Conservation (phyloP, 2,329 filamentous ascomycete species). For the Lachnellula arida region DNA sequence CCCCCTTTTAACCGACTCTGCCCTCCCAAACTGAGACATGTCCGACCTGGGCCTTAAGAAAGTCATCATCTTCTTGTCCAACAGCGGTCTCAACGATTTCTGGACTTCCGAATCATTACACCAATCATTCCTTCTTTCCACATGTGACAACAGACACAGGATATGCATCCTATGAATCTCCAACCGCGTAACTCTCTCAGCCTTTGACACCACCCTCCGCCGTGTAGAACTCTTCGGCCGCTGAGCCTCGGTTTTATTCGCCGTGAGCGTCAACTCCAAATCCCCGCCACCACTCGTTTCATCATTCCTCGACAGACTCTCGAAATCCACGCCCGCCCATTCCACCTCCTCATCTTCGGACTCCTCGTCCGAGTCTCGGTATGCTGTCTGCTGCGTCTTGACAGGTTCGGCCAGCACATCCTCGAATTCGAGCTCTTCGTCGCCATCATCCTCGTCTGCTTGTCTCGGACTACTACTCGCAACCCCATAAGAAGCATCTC, state of each 20-base stretch:
- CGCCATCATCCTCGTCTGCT: conserved; percentile 18
- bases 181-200: conserved; percentile 54
- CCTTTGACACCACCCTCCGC: conserved; percentile 48
- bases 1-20: conserved; percentile 73
- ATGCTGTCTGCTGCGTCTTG: conserved; percentile 33
- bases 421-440: conserved; percentile 29
- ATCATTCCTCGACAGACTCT: conserved; percentile 27
- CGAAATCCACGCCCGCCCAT: conserved; percentile 57
- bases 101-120: conserved; percentile 75
- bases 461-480: conserved; percentile 14
- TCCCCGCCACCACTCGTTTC: conserved; percentile 15
- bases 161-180: conserved; percentile 85
- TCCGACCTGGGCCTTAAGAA: conserved; percentile 65
- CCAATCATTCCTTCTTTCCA: conserved; percentile 76
- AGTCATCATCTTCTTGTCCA: conserved; percentile 60
- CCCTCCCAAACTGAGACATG: conserved; percentile 68
- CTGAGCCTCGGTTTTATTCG: conserved; percentile 14
- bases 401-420: conserved; percentile 24
- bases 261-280: conserved; percentile 33
- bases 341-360: conserved; percentile 52
- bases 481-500: conserved; percentile 3
- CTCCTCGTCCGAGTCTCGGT: conserved; percentile 48
- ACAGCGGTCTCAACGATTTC: conserved; percentile 55
- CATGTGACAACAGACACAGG: conserved; percentile 75
- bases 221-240: conserved; percentile 10